Base-by-base conservation (phyloP, 2,329 filamentous ascomycete genomes). In the Grosmannia serpens region DNA sequence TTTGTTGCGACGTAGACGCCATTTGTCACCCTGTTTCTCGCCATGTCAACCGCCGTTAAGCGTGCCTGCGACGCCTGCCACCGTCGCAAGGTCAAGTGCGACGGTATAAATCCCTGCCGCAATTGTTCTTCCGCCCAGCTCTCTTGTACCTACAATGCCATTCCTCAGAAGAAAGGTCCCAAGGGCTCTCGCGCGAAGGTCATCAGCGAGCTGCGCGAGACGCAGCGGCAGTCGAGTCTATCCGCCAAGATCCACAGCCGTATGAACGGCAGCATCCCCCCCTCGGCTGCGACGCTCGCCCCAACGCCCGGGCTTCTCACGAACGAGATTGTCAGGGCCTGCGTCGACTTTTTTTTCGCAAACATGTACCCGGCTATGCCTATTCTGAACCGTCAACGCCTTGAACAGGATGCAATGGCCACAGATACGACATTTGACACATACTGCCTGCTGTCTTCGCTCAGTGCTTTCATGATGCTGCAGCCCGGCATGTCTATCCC, bases 131-230 rank as follows among this genome's bases (percentile, higher is more conserved):
- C 84, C 9, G 83, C 86, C 8, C 79, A 83, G 66, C 75, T 89
- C 22, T 76, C 79, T 15, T 89, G 86, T 75, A 88, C 85, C 33
- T 89, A 88, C 77, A 85, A 87, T 73, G 83, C 85, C 38, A 83
- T 88, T 41, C 85, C 85, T 1, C 86, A 87, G 72, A 89, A 88
- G 74, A 89, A 89, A 70, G 86, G 86, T 1, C 86, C 86, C 50
- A 88, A 88, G 71, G 86, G 86, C 63, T 87, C 84, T 35, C 76
- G 85, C 61, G 87, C 87, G 55, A 89, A 88, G 70, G 85, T 89
- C 60, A 87, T 89, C 70, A 88, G 84, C 67, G 85, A 89, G 67
- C 70, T 89, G 61, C 80, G 86, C 63, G 84, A 86, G 66, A 86
- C 77, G 0, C 85, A 89, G 66, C 80, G 83, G 64, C 82, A 85